These are phyloP conservation scores for Priceomyces medius DNA, from an alignment of 805 yeast genomes.

Conservation along the genomic window DNA sequence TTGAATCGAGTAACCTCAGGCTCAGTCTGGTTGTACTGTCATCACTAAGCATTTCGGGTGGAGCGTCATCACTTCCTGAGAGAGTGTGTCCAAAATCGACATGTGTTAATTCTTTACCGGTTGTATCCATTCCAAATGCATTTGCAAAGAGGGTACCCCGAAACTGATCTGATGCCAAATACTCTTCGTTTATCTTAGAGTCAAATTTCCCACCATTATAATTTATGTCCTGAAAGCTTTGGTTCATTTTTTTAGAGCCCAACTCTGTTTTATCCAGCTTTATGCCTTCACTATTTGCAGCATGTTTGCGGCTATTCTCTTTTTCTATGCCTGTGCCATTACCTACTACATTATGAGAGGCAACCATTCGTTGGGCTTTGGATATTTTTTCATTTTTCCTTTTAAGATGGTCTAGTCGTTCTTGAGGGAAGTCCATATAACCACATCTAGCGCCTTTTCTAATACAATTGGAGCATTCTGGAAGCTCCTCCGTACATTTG, in stretches of 20 bases:
- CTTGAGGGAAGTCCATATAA: conserved; percentile 40
- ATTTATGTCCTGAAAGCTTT: too few relatives aligned
- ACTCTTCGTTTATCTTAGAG: neutral
- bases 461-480: conserved; percentile 38
- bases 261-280: too few relatives aligned
- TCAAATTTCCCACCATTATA: too few relatives aligned
- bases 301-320: too few relatives aligned
- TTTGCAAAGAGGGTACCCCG: neutral
- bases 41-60: neutral
- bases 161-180: neutral
- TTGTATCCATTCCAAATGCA: neutral
- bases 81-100: neutral
- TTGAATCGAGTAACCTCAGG: neutral
- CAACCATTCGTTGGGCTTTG: neutral
- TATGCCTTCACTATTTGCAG: too few relatives aligned
- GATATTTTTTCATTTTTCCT: conserved; percentile 28
- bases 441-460: conserved; percentile 41
- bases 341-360: neutral
- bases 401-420: conserved; percentile 32
- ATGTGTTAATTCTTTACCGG: neutral
- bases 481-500: conserved; percentile 44
- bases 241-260: too few relatives aligned
- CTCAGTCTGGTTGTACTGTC: neutral
- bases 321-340: too few relatives aligned
- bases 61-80: neutral